A percentile compares a stretch with the other conserved stretches of the same genome.
phyloP scores from a whole-genome alignment of 257 asterid genomes.

The Cordia subcordata region DNA sequence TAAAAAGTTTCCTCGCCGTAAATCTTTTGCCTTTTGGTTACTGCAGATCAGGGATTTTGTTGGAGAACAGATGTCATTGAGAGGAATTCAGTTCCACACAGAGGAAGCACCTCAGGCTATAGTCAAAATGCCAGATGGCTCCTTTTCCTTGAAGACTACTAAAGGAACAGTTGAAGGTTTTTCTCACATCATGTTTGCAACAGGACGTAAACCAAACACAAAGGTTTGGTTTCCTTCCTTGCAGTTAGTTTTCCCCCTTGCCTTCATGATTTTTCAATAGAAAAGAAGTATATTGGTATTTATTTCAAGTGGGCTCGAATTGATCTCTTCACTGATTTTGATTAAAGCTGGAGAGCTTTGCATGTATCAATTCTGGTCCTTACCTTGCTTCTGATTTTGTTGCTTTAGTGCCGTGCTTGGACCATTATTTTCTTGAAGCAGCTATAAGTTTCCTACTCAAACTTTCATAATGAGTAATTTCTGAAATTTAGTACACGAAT shows the following conservation, averaged over 20 bases:
- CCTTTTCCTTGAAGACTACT: conserved; percentile 78
- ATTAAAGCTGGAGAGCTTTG: too few species aligned
- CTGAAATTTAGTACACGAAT: too few species aligned
- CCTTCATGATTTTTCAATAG: neutral
- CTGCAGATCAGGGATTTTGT: conserved; percentile 90
- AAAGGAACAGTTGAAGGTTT: conserved; percentile 83
- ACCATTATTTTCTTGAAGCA: neutral
- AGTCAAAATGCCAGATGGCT: conserved; percentile 70
- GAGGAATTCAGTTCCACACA: conserved; percentile 78
- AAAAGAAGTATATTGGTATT: too few species aligned
- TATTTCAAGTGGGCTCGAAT: too few species aligned
- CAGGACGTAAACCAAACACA: conserved; percentile 85
- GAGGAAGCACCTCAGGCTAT: conserved; percentile 88
- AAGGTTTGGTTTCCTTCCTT: conserved; percentile 36
- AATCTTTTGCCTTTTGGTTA: neutral
- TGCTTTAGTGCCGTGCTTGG: conserved; percentile 9
- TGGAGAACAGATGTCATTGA: conserved; percentile 86
- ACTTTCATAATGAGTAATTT: too few species aligned
- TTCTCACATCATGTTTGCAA: conserved; percentile 94
- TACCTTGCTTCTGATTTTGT: neutral
- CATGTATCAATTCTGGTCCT: too few species aligned
- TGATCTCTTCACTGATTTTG: too few species aligned
- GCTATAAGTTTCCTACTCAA: neutral
- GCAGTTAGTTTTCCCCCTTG: neutral
- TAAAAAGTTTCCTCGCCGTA: conserved; percentile 7